phyloP scores from a whole-genome alignment of 352 stramenopile genomes.

The Globisporangium camurandrum region DNA sequence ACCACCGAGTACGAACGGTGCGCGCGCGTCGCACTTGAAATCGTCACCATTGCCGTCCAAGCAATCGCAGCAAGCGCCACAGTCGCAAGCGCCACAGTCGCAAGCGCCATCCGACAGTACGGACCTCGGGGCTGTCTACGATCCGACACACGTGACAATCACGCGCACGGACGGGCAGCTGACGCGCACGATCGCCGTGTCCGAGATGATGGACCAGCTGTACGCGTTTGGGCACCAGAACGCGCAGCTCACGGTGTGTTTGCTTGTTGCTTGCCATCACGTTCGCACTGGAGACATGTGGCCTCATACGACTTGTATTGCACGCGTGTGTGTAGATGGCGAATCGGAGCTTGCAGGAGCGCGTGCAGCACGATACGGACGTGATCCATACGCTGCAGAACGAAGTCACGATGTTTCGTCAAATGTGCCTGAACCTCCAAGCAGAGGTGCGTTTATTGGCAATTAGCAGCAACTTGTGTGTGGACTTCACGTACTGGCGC shows the following conservation, averaged over 20 bases:
- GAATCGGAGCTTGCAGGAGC: slow-evolving; percentile 65
- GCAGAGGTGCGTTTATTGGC: slow-evolving; percentile 39
- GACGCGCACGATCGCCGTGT: slow-evolving; percentile 63
- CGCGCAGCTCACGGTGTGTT: slow-evolving; percentile 52
- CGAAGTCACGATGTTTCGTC: slow-evolving; percentile 74
- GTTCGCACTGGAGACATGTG: too few species aligned
- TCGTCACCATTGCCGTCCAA: not conserved
- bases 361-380: slow-evolving; percentile 49
- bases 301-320: too few species aligned
- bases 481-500: not conserved
- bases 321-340: slow-evolving; percentile 27
- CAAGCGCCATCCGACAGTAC: not conserved
- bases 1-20: not conserved
- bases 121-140: slow-evolving; percentile 48
- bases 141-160: slow-evolving; percentile 63
- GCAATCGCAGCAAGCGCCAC: not conserved
- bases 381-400: slow-evolving; percentile 64
- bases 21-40: not conserved
- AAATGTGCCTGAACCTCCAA: slow-evolving; percentile 79
- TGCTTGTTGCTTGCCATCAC: too few species aligned
- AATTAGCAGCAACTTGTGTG: not conserved
- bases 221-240: slow-evolving; percentile 64
- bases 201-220: slow-evolving; percentile 77
- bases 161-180: slow-evolving; percentile 62
- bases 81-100: not conserved